Base-by-base conservation (phyloP, 306 rosid genomes). In the Sophora flavescens region DNA sequence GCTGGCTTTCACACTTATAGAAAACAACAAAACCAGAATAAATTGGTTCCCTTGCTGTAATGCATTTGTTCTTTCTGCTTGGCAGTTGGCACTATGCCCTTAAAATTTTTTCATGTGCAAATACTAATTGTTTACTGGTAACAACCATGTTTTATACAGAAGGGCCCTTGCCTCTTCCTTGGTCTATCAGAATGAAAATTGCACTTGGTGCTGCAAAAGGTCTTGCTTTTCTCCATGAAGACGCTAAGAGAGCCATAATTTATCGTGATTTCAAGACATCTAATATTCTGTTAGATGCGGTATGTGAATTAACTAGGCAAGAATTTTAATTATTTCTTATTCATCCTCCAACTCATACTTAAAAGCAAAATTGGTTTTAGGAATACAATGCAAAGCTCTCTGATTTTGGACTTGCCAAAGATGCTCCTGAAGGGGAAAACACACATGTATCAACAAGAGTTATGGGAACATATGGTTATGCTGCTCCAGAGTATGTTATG, bases 161-260 rank as follows among this genome's bases (percentile, higher is more conserved):
- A 93, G 99, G 99, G 79, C 87, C 97, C 81, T 80, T 95, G 85
- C 99, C 99, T 78, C 98, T 95, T 83, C 99, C 99, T 11, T 95
- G 98, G 98, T 89, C 98, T 45, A 89, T 95, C 71, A 85, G 98
- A 81, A 85, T 95, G 96, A 92, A 88, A 88, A 92, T 95, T 83
- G 97, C 97, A 39, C 84, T 95, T 68, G 97, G 97, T 63, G 98
- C 98, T 58, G 97, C 98, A 22, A 95, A 90, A 78, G 98, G 98
- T 84, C 97, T 95, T 72, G 77, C 97, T 68, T 95, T 95, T 87
- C 97, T 95, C 74, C 99, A 95, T 35, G 93, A 92, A 86, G 99
- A 86, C 69, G 92, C 96, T 77, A 90, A 82, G 72, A 89, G 84
- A 66, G 92, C 97, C 0, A 87, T 95, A 80, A 95, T 92, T 83